Evolutionary conservation across 257 asterid species (phyloP), one percentile per base, ranked within the genome.

Genomic region (Plectranthus barbatus): DNA sequence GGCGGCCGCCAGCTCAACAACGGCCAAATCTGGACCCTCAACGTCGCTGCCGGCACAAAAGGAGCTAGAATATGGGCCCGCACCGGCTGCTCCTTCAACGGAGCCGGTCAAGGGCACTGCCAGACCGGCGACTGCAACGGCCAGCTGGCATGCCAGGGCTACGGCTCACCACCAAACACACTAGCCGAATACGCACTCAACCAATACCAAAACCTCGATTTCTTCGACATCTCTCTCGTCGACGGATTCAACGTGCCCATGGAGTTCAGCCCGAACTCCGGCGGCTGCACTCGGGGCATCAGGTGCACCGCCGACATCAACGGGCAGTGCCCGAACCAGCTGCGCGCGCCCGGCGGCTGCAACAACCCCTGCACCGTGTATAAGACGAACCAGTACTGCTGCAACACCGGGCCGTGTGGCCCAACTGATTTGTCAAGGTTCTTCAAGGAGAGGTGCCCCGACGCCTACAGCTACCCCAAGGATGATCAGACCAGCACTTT

Each of bases 51-150:
- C 0, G 82, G 84, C 51, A 80, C 82, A 0, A 4, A 6, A 0
- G 37, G 4, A 0, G 87, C 71, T 13, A 56, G 76, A 4, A 44
- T 82, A 6, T 85, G 89, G 87, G 74, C 72, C 15, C 47, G 78
- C 0, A 82, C 74, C 0, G 69, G 64, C 0, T 85, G 93, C 73
- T 60, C 62, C 59, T 80, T 80, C 31, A 64, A 78, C 1, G 72
- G 45, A 1, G 39, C 74, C 0, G 85, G 84, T 0, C 64, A 31
- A 1, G 93, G 84, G 5, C 34, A 40, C 11, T 85, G 87, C 41
- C 51, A 67, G 24, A 85, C 87, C 0, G 82, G 93, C 19, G 86
- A 85, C 66, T 85, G 88, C n/a, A n/a, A n/a, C 37, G 84, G 86
- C 2, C 52, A n/a, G 1, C 72, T 85, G 0, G 54, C 40, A 0